phyloP scores from a whole-genome alignment of 345 rosid species.

The Geranium brycei region DNA sequence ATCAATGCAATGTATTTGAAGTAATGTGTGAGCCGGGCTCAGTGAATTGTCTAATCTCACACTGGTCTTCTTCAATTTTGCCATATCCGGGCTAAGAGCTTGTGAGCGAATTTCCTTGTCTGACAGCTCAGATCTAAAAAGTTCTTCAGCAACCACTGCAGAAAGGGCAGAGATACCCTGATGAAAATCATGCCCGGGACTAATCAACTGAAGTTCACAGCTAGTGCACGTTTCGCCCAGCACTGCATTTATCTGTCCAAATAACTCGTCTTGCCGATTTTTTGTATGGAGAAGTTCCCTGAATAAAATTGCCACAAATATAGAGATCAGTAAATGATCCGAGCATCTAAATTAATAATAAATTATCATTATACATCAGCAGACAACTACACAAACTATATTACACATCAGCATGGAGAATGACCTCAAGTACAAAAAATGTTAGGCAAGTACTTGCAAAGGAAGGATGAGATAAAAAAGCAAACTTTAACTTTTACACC shows the following conservation, averaged over 20 bases:
- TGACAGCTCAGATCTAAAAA: slow-evolving; percentile 35
- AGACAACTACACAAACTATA: too few relatives aligned
- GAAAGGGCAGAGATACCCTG: slow-evolving; percentile 49
- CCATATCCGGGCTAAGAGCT: slow-evolving; percentile 55
- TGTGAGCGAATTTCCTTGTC: slow-evolving; percentile 38
- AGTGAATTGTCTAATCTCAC: slow-evolving; percentile 50
- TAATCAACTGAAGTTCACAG: slow-evolving; percentile 64
- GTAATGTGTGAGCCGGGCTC: slow-evolving; percentile 69
- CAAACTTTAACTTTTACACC: too few relatives aligned
- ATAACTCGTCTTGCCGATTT: slow-evolving; percentile 43
- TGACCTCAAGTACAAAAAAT: too few relatives aligned
- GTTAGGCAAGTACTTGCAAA: too few relatives aligned
- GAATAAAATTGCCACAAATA: background rate
- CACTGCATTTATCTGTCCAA: slow-evolving; percentile 45
- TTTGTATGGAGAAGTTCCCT: slow-evolving; percentile 69
- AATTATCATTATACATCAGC: too few relatives aligned
- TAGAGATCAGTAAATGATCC: background rate
- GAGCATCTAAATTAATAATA: too few relatives aligned
- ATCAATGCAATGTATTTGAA: slow-evolving; percentile 54
- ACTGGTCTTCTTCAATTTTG: slow-evolving; percentile 36
- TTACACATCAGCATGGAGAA: too few relatives aligned
- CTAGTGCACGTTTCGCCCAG: slow-evolving; percentile 65
- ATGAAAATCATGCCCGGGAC: slow-evolving; percentile 47
- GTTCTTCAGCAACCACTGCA: slow-evolving; percentile 43
- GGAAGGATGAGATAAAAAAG: too few relatives aligned